Evolutionary conservation across 345 rosid genomes (phyloP), one percentile per base, ranked within the genome.

Genomic region (Eucalyptus erythrocorys): DNA sequence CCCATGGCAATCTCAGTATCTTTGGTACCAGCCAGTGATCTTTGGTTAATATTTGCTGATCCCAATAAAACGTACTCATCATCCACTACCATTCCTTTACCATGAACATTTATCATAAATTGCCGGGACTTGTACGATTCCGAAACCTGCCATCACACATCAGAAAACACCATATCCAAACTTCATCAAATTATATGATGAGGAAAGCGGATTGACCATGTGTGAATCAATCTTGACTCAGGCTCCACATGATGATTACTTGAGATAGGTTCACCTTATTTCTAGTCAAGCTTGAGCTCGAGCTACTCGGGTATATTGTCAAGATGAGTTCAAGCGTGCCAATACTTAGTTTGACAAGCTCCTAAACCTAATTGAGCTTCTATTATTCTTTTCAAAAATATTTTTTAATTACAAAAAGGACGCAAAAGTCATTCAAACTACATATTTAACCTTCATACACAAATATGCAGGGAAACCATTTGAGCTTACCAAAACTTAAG

Each of bases 1-100:
- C 99, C 99, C 99, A 97, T 95, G 34, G 99, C 99, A 86, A 95
- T 95, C 93, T 97, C 99, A 2, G 99, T 95, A 90, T 97, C 99
- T 91, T 95, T 97, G 8, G 98, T 92, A 47, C 99, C 99, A n/a
- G 97, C 98, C 98, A 97, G 92, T 30, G 99, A 97, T 93, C 99
- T 94, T 94, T 97, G 99, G 93, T 97, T 97, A 79, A 97, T 96
- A 93, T 97, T 97, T 45, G 99, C 99, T 82, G 99, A 97, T 92
- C 99, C 99, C 53, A 97, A n/a, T 87, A 97, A 94, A 43, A 94
- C 95, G 90, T 96, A 97, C 92, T 97, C 98, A 71, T 95, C 99
- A 88, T 96, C 99, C 88, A 97, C 97, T 45, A 97, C 89, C 98
- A 97, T 97, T 87, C 99, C 99, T 90, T 97, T 97, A 59, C 96